Evolutionary conservation across 352 stramenopile genomes (phyloP).

Genomic region (Salisapilia sapeloensis): DNA sequence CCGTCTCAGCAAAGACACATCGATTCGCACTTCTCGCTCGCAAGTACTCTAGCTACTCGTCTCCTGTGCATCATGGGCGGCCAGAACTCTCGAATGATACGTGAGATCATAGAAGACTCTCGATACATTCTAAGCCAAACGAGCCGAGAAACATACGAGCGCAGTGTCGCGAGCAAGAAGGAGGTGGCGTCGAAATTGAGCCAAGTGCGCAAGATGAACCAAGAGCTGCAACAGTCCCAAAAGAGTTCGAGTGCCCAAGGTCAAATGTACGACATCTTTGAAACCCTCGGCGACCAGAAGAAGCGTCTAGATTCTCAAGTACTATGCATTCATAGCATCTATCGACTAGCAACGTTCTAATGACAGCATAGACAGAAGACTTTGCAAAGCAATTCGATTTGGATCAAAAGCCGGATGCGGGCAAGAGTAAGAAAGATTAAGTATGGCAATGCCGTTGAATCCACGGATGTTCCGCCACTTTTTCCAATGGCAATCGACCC

Average conservation of each 20-base stretch:
- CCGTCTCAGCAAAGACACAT: too few species aligned
- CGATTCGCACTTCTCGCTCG: background rate
- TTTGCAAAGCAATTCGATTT: constrained; percentile 70
- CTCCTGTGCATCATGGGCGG: constrained; percentile 59
- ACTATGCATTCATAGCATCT: background rate
- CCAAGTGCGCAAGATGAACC: constrained; percentile 31
- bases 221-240: constrained; percentile 38
- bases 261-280: constrained; percentile 39
- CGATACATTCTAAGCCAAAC: constrained; percentile 67
- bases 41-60: too few species aligned
- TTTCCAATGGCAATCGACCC: constrained; percentile 84
- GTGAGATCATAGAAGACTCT: constrained; percentile 61
- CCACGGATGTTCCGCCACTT: constrained; percentile 92
- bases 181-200: constrained; percentile 46
- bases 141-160: constrained; percentile 45
- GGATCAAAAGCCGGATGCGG: too few species aligned
- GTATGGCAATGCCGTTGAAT: constrained; percentile 76
- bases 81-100: constrained; percentile 65
- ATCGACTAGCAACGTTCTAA: constrained; percentile 1
- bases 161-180: constrained; percentile 23
- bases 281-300: constrained; percentile 34
- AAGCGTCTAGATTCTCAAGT: constrained; percentile 48
- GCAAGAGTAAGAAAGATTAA: too few species aligned
- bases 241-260: constrained; percentile 28
- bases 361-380: constrained; percentile 15